phyloP scores from a whole-genome alignment of 2,329 filamentous ascomycete genomes.

The Aspergillus fischeri region DNA sequence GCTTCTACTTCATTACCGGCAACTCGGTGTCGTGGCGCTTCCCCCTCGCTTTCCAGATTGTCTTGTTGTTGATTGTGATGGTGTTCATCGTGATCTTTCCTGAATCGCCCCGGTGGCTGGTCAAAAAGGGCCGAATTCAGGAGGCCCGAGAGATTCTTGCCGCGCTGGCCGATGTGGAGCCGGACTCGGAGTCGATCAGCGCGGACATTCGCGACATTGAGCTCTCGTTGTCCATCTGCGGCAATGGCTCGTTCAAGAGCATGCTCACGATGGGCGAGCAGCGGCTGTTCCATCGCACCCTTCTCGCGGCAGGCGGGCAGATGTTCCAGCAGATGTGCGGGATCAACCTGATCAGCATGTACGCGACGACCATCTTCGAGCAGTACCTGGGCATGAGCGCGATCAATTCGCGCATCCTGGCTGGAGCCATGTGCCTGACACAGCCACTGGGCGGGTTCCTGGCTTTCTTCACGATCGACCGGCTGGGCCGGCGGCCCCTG shows the following conservation, averaged over 20 bases:
- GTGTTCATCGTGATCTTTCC: conserved; percentile 32
- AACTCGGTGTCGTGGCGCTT: conserved; percentile 43
- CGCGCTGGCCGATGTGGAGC: conserved; percentile 42
- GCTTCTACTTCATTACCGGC: conserved; percentile 35
- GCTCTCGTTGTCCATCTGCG: conserved; percentile 37
- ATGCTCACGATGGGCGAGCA: conserved; percentile 36
- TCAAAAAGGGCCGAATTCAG: conserved; percentile 39
- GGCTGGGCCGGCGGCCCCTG: conserved; percentile 34
- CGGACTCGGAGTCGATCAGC: conserved; percentile 35
- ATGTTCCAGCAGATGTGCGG: conserved; percentile 38
- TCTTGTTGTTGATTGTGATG: conserved; percentile 32
- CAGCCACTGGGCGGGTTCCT: conserved; percentile 39
- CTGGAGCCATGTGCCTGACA: conserved; percentile 27
- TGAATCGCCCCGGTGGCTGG: conserved; percentile 45
- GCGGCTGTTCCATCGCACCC: conserved; percentile 31
- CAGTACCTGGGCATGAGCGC: conserved; percentile 26
- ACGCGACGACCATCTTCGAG: conserved; percentile 36
- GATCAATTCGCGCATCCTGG: conserved; percentile 23
- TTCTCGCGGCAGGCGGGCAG: conserved; percentile 31
- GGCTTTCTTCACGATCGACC: conserved; percentile 46
- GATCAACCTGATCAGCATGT: conserved; percentile 36
- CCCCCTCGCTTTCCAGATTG: conserved; percentile 37
- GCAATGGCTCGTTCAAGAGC: conserved; percentile 31
- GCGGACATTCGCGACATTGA: conserved; percentile 39
- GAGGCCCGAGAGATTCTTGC: conserved; percentile 32